Base-by-base conservation (phyloP, 345 rosid species). In the Psidium guajava region DNA sequence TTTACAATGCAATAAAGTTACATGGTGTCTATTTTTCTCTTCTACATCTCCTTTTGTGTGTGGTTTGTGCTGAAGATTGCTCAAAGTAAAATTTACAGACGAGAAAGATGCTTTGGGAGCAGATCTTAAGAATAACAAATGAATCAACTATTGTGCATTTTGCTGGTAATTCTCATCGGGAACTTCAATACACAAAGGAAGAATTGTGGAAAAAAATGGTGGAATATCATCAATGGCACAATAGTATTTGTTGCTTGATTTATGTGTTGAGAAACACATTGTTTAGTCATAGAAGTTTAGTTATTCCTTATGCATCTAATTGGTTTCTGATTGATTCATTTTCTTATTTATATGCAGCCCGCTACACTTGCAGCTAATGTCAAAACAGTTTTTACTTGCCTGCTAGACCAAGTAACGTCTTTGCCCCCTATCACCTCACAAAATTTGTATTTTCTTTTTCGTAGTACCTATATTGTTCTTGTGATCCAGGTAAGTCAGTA, bases 351-450 rank as follows among this genome's bases (percentile, higher is more conserved):
- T 88, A 82, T 86, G 86, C 97, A 97, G 99, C 94, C 99, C 58
- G 89, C 94, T 82, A 92, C 93, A 20, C 94, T 93, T 88, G 99
- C 99, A 58, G 86, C 93, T 86, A 94, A 97, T 87, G 97, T 97
- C 84, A 97, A 93, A 89, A 89, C 95, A 74, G 96, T 95, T 86
- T 95, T 97, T 90, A 95, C 98, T 88, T 95, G 98, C 91, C 93
- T 95, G 85, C 90, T 95, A 81, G 95, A 94, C 90, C 98, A 96
- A 90, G 99, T 97, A 92, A 93, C 93, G 22, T 82, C 81, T 42
- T 88, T 88, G 87, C 84, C 84, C 84, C 84, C 61, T 83, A 69
- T 84, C 84, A 82, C 69, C 84, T 81, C 9, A 32, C 57, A 58
- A 27, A 13, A 27, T 44, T 61, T 25, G 57, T 50, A 25, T 47